Evolutionary conservation across 805 yeast species (phyloP).

Genomic region (Pichia paraexigua): DNA sequence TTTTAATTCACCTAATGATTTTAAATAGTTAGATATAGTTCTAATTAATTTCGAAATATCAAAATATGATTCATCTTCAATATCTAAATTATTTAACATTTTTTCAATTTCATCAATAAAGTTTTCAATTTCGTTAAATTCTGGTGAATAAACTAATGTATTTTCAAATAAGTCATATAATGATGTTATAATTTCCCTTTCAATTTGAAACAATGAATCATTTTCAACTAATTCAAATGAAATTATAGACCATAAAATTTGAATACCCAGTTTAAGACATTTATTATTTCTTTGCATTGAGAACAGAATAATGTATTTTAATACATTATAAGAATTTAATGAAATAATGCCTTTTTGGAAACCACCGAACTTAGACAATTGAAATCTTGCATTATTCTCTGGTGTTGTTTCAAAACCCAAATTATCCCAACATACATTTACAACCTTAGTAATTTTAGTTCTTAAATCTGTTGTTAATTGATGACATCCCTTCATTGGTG

Average conservation of each 20-base stretch:
- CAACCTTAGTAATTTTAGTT: constrained; percentile 44
- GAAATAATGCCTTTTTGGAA: constrained; percentile 59
- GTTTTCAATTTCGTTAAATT: constrained; percentile 41
- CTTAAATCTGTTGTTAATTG: constrained; percentile 58
- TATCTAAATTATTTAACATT: constrained; percentile 43
- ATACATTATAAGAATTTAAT: constrained; percentile 46
- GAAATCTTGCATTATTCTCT: constrained; percentile 50
- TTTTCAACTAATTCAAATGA: constrained; percentile 57
- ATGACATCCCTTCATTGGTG: constrained; percentile 65
- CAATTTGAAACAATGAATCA: constrained; percentile 51
- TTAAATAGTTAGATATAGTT: constrained; percentile 53
- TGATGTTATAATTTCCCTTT: constrained; percentile 54
- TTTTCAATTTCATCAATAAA: constrained; percentile 43
- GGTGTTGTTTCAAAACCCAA: constrained; percentile 56
- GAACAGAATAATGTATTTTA: constrained; percentile 57
- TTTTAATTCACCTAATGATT: constrained; percentile 55
- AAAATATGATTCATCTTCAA: constrained; percentile 54
- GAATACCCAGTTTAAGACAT: constrained; percentile 56
- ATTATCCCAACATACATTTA: constrained; percentile 63
- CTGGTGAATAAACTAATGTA: constrained; percentile 46
- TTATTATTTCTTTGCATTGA: constrained; percentile 58
- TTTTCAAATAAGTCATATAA: constrained; percentile 57
- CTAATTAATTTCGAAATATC: constrained; percentile 43
- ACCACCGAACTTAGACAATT: constrained; percentile 56
- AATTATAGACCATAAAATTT: constrained; percentile 62